Base-by-base conservation (phyloP, 1,139 yeast genomes). In the Taphrina sp. region DNA sequence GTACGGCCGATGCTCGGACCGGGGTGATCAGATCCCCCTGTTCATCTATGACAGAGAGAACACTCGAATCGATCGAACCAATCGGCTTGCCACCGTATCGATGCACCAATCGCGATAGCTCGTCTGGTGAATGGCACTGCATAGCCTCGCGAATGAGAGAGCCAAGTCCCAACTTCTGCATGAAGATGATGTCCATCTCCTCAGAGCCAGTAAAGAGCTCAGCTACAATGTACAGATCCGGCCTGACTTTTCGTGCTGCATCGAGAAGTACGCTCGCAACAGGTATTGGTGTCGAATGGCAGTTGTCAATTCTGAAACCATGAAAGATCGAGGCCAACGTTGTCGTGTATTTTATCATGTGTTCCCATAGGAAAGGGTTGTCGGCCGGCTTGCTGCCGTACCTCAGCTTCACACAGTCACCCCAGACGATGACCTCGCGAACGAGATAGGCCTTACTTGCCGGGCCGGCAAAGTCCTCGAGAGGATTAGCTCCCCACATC, bases 401-500 rank as follows among this genome's bases (percentile, higher is more conserved):
- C 62, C 98, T 77, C 61, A 92, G 75, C 67, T 92, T 92, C 57
- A 90, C 92, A 75, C 98, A 92, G 67, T 92, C 98, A 4, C 95
- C 95, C 98, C 98, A 92, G 26, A 90, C 88, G 63, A 92, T 89
- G 16, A 92, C 95, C 69, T 92, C 96, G 68, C 98, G 80, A 58
- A 95, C 77, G 56, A 92, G 72, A 66, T 92, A 92, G 1, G 95
- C 92, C 65, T 80, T 83, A 8, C 95, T 81, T 58, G 81, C 64
- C 31, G 76, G 71, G 0, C 95, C 85, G 0, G 97, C 98, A 76
- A 90, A 92, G 69, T 92, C 97, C 4, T 88, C 83, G 59, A 90
- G 71, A 1, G 97, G 96, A 63, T 90, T 84, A 12, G 96, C 96
- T 55, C 89, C 92, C 98, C 98, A 92, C 57, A 92, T 89, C 97